Evolutionary conservation across 1,284 basidiomycete species (phyloP).

Genomic region (Pulchroboletus neoregius): DNA sequence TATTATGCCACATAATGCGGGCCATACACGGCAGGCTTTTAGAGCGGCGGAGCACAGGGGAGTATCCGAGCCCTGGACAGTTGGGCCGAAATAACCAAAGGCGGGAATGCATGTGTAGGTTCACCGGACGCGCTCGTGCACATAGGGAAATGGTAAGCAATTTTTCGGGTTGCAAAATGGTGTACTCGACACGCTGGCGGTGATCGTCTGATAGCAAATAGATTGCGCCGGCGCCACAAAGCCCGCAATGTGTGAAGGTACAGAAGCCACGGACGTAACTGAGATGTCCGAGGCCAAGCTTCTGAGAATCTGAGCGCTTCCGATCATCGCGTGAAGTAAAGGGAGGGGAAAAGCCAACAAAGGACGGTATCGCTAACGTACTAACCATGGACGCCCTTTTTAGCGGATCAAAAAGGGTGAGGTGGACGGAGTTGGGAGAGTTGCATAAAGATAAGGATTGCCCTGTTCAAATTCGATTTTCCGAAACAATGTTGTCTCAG

Average conservation of each 20-base stretch:
- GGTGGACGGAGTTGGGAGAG: slow-evolving; percentile 10
- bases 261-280: slow-evolving; percentile 35
- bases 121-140: slow-evolving; percentile 16
- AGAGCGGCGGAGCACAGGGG: slow-evolving; percentile 24
- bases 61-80: slow-evolving; percentile 16
- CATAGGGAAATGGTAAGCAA: slow-evolving; percentile 21
- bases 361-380: slow-evolving; percentile 19
- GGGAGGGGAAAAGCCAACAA: slow-evolving; percentile 6
- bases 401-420: slow-evolving; percentile 19
- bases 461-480: slow-evolving; percentile 14
- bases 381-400: slow-evolving; percentile 14
- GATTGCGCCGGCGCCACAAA: slow-evolving; percentile 31
- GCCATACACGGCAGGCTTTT: slow-evolving; percentile 18
- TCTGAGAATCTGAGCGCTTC: slow-evolving; percentile 30
- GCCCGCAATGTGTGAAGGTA: slow-evolving; percentile 19
- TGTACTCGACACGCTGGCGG: slow-evolving; percentile 16
- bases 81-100: slow-evolving; percentile 26
- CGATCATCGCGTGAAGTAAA: slow-evolving; percentile 27
- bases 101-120: slow-evolving; percentile 18
- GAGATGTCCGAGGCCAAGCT: slow-evolving; percentile 33
- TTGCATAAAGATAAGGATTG: slow-evolving; percentile 25
- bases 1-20: slow-evolving; percentile 21
- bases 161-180: slow-evolving; percentile 13
- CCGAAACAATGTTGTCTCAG: slow-evolving; percentile 13
- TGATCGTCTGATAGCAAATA: slow-evolving; percentile 25